A percentile compares a stretch with the other conserved stretches of the same genome.
phyloP scores from a whole-genome alignment of 2,329 filamentous ascomycete genomes.

The Neofusicoccum laricinum region DNA sequence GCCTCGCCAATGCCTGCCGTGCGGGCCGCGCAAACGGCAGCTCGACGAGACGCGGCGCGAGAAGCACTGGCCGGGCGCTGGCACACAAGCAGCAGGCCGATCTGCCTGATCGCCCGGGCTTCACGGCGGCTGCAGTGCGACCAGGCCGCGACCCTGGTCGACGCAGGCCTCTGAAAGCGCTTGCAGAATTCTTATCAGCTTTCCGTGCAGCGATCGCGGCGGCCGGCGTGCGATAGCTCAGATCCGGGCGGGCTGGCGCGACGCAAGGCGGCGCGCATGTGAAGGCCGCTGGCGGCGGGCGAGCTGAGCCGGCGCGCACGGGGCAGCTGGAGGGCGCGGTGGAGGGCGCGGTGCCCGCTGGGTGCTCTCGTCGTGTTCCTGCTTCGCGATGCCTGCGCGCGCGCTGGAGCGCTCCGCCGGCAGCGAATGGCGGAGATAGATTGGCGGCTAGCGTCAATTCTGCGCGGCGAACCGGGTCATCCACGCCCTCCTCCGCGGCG shows the following conservation, averaged over 20 bases:
- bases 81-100: neutral
- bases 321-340: too few relatives aligned
- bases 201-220: conserved; percentile 1
- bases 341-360: neutral
- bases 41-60: neutral
- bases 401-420: neutral
- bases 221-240: conserved; percentile 7
- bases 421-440: conserved; percentile 2
- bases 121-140: conserved; percentile 9
- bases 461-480: conserved; percentile 1
- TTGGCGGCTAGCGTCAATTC: neutral
- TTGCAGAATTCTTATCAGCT: conserved; percentile 12
- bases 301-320: neutral
- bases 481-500: neutral
- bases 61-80: neutral
- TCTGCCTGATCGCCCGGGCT: conserved; percentile 14
- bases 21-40: conserved; percentile 2
- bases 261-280: conserved; percentile 2
- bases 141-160: conserved; percentile 7
- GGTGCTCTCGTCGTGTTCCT: neutral
- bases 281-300: neutral
- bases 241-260: neutral
- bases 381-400: neutral
- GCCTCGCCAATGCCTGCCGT: conserved; percentile 7
- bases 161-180: conserved; percentile 10